Conservation (phyloP, 2,329 filamentous ascomycete genomes). For the Ceratocystis destructans region DNA sequence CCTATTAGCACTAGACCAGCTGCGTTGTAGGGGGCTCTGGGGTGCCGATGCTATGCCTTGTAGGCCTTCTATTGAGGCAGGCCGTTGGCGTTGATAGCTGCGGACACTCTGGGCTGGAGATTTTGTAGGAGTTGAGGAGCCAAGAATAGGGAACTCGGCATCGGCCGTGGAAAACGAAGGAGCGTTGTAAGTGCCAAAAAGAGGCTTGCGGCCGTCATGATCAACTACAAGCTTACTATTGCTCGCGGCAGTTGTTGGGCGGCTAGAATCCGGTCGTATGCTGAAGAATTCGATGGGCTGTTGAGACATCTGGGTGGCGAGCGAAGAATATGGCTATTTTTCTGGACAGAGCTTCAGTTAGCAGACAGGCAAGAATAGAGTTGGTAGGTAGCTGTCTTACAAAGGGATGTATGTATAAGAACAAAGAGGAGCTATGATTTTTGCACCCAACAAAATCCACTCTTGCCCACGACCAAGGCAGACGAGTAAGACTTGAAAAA, state of each 20-base stretch:
- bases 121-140: constrained; percentile 18
- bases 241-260: constrained; percentile 18
- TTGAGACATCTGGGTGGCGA: constrained; percentile 12
- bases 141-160: constrained; percentile 14
- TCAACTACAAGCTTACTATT: constrained; percentile 28
- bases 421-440: neutral
- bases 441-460: neutral
- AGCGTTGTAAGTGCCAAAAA: constrained; percentile 26
- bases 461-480: neutral
- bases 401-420: neutral
- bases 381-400: neutral
- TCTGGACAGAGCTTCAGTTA: neutral
- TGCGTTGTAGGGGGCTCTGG: constrained; percentile 13
- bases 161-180: constrained; percentile 17
- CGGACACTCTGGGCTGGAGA: constrained; percentile 15
- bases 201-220: constrained; percentile 30
- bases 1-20: constrained; percentile 16
- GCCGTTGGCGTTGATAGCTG: constrained; percentile 20
- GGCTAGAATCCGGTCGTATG: constrained; percentile 18
- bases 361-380: neutral
- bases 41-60: constrained; percentile 13
- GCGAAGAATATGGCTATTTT: neutral
- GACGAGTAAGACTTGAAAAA: neutral
- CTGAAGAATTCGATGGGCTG: constrained; percentile 16
- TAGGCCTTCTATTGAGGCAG: constrained; percentile 17